These are phyloP conservation scores for Dacryopinax primogenitus DNA, from an alignment of 768 basidiomycete species.

Conservation along the genomic window DNA sequence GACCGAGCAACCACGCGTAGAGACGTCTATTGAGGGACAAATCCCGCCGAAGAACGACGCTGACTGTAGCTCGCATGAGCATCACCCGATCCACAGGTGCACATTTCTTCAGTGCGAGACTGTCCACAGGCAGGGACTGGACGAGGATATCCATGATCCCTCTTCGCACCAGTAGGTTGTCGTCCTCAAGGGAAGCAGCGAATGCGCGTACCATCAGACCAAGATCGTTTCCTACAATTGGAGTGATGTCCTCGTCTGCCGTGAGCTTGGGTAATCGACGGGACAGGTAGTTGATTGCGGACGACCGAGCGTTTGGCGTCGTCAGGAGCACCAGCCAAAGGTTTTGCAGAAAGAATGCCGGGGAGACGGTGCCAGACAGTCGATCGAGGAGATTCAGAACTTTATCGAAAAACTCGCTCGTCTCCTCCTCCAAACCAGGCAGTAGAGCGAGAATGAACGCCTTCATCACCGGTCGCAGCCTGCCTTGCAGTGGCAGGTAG, in stretches of 20 bases:
- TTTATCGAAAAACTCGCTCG: constrained; percentile 66
- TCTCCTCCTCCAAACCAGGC: constrained; percentile 94
- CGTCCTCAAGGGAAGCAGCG: constrained; percentile 80
- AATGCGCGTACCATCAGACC: constrained; percentile 93
- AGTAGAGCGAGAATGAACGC: constrained; percentile 86
- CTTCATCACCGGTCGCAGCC: constrained; percentile 81
- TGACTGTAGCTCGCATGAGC: constrained; percentile 72
- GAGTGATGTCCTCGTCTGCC: constrained; percentile 58
- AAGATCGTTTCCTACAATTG: constrained; percentile 69
- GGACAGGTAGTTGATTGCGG: constrained; percentile 75
- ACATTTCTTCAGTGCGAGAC: constrained; percentile 49
- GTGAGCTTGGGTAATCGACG: constrained; percentile 61
- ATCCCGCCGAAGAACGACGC: constrained; percentile 85
- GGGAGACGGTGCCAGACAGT: constrained; percentile 70
- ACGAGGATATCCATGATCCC: constrained; percentile 73
- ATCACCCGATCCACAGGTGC: constrained; percentile 59
- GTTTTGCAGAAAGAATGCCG: constrained; percentile 88
- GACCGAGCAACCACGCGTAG: constrained; percentile 84
- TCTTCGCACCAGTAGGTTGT: constrained; percentile 79
- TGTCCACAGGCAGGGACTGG: constrained; percentile 62
- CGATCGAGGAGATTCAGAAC: constrained; percentile 69
- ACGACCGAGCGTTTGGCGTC: constrained; percentile 68
- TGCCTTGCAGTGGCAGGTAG: constrained; percentile 73
- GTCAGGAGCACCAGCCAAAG: constrained; percentile 91
- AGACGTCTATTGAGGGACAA: constrained; percentile 83